phyloP scores from a whole-genome alignment of 202 grass and related monocot genomes.

The Eragrostis tef region DNA sequence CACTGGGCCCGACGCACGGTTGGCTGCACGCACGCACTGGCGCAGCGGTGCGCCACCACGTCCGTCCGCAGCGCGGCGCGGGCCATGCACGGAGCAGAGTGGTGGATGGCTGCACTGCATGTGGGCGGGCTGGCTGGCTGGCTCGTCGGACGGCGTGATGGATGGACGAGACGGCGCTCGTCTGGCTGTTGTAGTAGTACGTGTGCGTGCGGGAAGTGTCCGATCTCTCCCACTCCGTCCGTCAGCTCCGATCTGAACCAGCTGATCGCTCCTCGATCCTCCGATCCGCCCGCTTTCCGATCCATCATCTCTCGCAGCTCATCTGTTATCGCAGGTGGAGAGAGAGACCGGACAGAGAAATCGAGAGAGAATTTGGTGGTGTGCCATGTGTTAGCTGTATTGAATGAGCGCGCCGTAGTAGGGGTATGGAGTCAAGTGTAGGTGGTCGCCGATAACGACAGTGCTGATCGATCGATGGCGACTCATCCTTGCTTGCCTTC shows the following conservation, averaged over 20 bases:
- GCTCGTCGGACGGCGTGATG: no score
- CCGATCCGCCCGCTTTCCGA: not conserved
- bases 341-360: no score
- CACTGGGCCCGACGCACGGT: not conserved
- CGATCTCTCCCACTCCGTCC: not conserved
- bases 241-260: not conserved
- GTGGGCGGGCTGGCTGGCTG: not conserved
- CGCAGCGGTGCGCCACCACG: not conserved
- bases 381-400: not conserved
- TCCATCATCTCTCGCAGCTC: not conserved
- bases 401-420: not conserved
- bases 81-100: not conserved
- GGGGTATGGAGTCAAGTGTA: not conserved
- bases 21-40: not conserved
- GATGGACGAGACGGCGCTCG: not conserved
- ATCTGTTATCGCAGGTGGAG: not conserved
- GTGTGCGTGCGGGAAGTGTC: constrained; percentile 12
- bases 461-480: not conserved
- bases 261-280: not conserved
- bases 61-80: not conserved
- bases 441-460: constrained; percentile 2
- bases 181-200: not conserved
- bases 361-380: not conserved
- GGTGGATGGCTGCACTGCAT: not conserved
- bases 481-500: not conserved